phyloP scores from a whole-genome alignment of 2,329 filamentous ascomycete species.

The Fusarium phyllophilum region DNA sequence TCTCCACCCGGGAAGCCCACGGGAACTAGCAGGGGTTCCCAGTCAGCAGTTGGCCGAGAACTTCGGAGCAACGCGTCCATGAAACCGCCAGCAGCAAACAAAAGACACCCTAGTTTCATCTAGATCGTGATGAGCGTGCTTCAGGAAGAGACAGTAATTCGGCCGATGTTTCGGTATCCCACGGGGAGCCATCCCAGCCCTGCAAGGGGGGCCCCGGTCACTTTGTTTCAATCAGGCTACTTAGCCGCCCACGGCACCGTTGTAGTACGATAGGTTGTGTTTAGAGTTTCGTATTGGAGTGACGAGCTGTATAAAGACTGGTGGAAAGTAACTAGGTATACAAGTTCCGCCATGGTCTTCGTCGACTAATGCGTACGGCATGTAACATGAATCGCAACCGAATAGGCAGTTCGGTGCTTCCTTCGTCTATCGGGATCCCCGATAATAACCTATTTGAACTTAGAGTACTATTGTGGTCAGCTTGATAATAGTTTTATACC shows the following conservation, averaged over 20 bases:
- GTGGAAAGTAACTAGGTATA: conserved; percentile 14
- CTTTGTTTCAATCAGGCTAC: conserved; percentile 11
- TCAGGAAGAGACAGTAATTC: background rate
- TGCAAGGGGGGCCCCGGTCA: background rate
- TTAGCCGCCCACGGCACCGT: background rate
- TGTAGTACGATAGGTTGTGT: background rate
- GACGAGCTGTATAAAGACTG: conserved; percentile 11
- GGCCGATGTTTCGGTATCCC: conserved; percentile 7
- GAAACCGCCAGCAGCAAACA: conserved; percentile 6
- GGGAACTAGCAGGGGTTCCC: conserved; percentile 26
- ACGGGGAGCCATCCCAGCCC: background rate
- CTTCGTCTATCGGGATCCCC: conserved; percentile 4
- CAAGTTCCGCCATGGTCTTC: background rate
- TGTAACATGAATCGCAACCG: background rate
- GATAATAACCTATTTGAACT: conserved; percentile 2
- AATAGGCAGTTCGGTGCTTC: conserved; percentile 17
- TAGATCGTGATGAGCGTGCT: background rate
- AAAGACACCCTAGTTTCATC: background rate
- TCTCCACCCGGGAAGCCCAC: conserved; percentile 4
- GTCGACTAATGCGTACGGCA: background rate
- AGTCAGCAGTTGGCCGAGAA: background rate
- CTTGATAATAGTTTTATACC: background rate
- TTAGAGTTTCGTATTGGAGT: conserved; percentile 13
- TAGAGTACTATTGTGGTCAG: background rate
- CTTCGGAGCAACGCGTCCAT: background rate